Percentiles rank a stretch among this genome's conserved stretches.
These are phyloP conservation scores for Benincasa hispida DNA, from an alignment of 306 rosid species.

Conservation along the genomic window DNA sequence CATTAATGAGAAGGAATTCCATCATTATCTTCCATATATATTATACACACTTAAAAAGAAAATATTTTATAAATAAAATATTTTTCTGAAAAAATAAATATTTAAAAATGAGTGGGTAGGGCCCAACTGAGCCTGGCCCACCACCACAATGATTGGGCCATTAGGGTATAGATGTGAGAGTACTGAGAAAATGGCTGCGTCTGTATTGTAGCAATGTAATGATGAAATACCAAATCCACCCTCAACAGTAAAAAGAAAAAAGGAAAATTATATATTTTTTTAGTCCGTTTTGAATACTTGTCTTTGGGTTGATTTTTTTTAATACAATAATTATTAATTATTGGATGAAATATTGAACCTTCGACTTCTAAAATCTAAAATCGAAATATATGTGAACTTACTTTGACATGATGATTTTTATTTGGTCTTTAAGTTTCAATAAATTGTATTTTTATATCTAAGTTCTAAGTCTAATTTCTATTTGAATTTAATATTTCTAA, in stretches of 20 bases:
- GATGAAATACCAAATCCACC: background rate
- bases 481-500: too few relatives aligned
- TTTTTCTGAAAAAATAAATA: background rate
- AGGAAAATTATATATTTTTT: too few relatives aligned
- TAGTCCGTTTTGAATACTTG: too few relatives aligned
- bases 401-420: too few relatives aligned
- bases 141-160: slow-evolving; percentile 11
- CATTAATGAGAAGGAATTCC: background rate
- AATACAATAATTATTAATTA: too few relatives aligned
- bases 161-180: background rate
- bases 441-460: too few relatives aligned
- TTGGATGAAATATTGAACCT: too few relatives aligned
- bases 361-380: too few relatives aligned
- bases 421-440: too few relatives aligned
- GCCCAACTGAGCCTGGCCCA: background rate
- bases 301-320: too few relatives aligned
- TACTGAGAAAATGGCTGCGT: slow-evolving; percentile 8
- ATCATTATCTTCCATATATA: background rate
- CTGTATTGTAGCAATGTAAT: background rate
- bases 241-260: background rate
- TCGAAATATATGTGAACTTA: too few relatives aligned
- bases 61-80: background rate
- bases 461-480: too few relatives aligned
- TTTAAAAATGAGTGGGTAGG: slow-evolving; percentile 4
- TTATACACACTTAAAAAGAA: background rate